Evolutionary conservation across 1,284 basidiomycete species (phyloP).

Genomic region (Microbotryum intermedium): DNA sequence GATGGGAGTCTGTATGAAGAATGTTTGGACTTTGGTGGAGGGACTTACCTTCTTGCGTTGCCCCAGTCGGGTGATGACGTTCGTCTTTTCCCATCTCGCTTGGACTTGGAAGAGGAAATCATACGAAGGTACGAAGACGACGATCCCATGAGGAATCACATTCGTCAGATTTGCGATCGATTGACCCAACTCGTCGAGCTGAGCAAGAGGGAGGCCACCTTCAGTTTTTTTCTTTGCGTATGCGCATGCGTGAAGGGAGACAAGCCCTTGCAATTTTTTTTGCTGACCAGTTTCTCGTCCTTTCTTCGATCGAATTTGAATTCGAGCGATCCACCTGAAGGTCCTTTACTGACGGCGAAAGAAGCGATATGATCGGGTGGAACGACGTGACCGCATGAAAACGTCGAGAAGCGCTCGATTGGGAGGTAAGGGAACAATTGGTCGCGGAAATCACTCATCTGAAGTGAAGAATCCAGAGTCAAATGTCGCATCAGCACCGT

Average conservation of each 20-base stretch:
- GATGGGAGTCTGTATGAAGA: neutral
- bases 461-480: neutral
- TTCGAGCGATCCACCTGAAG: conserved; percentile 63
- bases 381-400: conserved; percentile 91
- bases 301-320: conserved; percentile 73
- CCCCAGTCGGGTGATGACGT: conserved; percentile 54
- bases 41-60: conserved; percentile 62
- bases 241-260: too few species aligned
- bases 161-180: conserved; percentile 68
- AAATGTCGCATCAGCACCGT: too few species aligned
- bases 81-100: conserved; percentile 56
- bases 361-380: conserved; percentile 70
- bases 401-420: conserved; percentile 56
- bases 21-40: too few species aligned
- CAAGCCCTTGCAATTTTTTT: too few species aligned
- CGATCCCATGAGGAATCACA: conserved; percentile 75
- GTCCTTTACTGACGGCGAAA: conserved; percentile 67
- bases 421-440: conserved; percentile 72
- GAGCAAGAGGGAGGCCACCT: neutral
- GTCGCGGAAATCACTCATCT: conserved; percentile 80
- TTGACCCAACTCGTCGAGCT: conserved; percentile 79
- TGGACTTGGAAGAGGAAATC: conserved; percentile 64
- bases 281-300: conserved; percentile 58
- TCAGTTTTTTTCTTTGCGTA: too few species aligned
- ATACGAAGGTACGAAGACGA: conserved; percentile 93